These are phyloP conservation scores for Pezicula rhizophila DNA, from an alignment of 2,329 filamentous ascomycete genomes.

Conservation along the genomic window DNA sequence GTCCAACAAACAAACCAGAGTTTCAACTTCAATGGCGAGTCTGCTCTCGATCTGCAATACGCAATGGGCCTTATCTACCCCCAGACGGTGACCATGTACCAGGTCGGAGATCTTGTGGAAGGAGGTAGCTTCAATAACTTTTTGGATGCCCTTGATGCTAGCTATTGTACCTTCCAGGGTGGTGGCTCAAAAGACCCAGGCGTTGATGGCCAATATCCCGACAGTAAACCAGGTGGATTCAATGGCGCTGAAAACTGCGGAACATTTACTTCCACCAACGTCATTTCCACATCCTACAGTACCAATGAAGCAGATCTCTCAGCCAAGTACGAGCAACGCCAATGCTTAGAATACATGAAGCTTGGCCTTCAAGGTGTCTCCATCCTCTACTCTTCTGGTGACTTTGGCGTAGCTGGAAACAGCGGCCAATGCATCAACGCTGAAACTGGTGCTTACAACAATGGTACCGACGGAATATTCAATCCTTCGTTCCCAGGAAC, in stretches of 20 bases:
- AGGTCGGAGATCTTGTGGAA: conserved; percentile 32
- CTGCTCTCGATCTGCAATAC: conserved; percentile 31
- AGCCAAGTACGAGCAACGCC: conserved; percentile 41
- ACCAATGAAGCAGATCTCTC: conserved; percentile 46
- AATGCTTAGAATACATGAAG: conserved; percentile 53
- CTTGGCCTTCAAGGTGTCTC: conserved; percentile 46
- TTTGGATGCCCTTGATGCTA: conserved; percentile 37
- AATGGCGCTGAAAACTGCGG: conserved; percentile 40
- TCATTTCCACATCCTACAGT: conserved; percentile 49
- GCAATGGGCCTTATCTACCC: conserved; percentile 46
- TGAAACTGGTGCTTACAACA: conserved; percentile 26
- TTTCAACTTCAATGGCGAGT: conserved; percentile 35
- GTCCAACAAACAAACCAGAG: conserved; percentile 30
- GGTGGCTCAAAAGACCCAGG: conserved; percentile 31
- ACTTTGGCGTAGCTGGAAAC: conserved; percentile 40
- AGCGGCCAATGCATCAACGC: conserved; percentile 31
- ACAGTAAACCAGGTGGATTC: conserved; percentile 26
- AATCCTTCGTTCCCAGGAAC: conserved; percentile 40
- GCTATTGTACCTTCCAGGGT: conserved; percentile 38
- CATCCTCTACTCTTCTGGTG: conserved; percentile 45
- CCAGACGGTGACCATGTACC: conserved; percentile 43
- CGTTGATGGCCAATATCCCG: conserved; percentile 32
- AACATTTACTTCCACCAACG: conserved; percentile 39
- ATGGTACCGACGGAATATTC: conserved; percentile 32
- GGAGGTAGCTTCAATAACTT: conserved; percentile 25